phyloP scores from a whole-genome alignment of 176 grass and related monocot species.

The Miscanthus lutarioriparius region DNA sequence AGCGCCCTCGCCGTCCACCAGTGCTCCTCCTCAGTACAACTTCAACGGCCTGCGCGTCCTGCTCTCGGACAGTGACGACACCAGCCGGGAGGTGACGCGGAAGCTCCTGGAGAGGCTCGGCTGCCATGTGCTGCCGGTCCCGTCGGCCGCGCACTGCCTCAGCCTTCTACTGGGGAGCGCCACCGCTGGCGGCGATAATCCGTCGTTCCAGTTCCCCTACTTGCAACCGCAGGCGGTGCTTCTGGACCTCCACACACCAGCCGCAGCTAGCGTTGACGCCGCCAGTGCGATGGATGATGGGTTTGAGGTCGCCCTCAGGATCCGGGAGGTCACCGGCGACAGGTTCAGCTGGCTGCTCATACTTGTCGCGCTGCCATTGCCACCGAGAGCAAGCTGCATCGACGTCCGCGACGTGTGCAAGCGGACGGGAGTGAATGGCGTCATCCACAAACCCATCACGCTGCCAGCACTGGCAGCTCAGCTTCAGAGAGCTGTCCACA shows the following conservation, averaged over 20 bases:
- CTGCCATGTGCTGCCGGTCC: conserved; percentile 28
- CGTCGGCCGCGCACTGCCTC: conserved; percentile 9
- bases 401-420: conserved; percentile 20
- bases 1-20: background rate
- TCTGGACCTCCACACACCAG: background rate
- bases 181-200: background rate
- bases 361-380: background rate
- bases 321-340: conserved; percentile 24
- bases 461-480: conserved; percentile 21
- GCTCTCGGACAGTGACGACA: conserved; percentile 7
- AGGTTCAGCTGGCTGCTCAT: conserved; percentile 22
- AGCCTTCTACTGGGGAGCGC: background rate
- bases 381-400: background rate
- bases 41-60: conserved; percentile 29
- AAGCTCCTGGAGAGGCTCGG: conserved; percentile 39
- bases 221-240: conserved; percentile 3
- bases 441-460: conserved; percentile 23
- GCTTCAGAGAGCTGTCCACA: background rate
- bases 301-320: conserved; percentile 22
- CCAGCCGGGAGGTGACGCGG: conserved; percentile 22
- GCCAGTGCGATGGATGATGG: background rate
- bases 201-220: conserved; percentile 1
- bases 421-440: conserved; percentile 15
- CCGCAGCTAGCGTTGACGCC: background rate
- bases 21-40: background rate